Percentiles rank a stretch among this genome's conserved stretches.
Evolutionary conservation across 345 rosid species (phyloP).

Genomic region (Populus deltoides): DNA sequence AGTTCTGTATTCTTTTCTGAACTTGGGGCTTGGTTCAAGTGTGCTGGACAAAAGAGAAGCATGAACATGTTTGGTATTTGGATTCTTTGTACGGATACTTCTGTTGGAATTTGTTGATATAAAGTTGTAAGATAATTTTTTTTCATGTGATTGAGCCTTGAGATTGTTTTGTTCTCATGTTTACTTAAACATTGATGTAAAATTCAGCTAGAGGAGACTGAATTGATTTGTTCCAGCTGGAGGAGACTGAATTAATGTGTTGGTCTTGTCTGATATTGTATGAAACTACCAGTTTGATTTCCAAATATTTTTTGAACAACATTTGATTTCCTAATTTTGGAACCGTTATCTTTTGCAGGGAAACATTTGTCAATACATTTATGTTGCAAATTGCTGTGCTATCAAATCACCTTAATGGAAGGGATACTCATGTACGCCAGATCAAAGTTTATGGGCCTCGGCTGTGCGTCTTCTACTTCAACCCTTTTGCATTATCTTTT

Average conservation of each 20-base stretch:
- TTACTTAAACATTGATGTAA: not conserved
- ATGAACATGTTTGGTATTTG: not conserved
- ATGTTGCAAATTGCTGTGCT: conserved; percentile 82
- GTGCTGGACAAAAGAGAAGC: not conserved
- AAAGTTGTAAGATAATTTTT: not conserved
- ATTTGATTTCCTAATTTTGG: not conserved
- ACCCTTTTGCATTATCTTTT: not conserved
- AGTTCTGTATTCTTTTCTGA: not conserved
- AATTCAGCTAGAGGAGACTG: not conserved
- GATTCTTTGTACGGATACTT: not conserved
- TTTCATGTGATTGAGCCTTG: not conserved
- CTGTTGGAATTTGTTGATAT: not conserved
- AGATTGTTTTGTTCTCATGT: not conserved
- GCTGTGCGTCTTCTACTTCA: conserved; percentile 38
- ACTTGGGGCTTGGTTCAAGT: not conserved
- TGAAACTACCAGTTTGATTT: not conserved
- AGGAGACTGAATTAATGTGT: not conserved
- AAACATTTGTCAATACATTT: conserved; percentile 82
- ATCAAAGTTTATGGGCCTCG: conserved; percentile 89
- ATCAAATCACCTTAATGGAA: conserved; percentile 83
- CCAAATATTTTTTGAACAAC: not conserved
- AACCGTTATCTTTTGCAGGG: conserved; percentile 47
- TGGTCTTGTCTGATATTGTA: not conserved
- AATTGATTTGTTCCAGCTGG: not conserved
- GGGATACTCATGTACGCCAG: conserved; percentile 86